Evolutionary conservation across 345 rosid genomes (phyloP), one percentile per base, ranked within the genome.

Genomic region (Reutealis trisperma): DNA sequence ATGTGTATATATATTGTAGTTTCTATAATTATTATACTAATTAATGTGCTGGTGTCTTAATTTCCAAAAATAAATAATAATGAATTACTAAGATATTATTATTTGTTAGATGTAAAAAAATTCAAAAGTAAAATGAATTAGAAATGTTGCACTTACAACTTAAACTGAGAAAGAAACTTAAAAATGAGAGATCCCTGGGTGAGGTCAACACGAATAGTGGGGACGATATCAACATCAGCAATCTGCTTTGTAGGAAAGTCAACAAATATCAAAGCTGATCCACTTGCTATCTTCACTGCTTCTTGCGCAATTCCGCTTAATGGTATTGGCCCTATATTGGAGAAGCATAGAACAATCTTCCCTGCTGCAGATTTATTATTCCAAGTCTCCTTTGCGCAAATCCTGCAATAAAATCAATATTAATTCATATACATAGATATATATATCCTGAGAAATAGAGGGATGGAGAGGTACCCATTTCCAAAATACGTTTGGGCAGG

Each of bases 141-240:
- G 27, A 55, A 15, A 32, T 52, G 30, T 18, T 64, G 61, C 5
- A 70, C 81, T 75, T 80, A 89, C 94, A 52, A 78, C 18, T 49
- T 59, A 42, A 85, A 86, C 49, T 78, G 81, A 44, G 70, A 77
- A 32, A 92, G 82, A 73, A 84, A 90, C 75, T 85, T 74, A 27
- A 75, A 75, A n/a, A 90, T 84, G 73, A 22, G 72, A 8, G 92
- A 87, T 66, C 93, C 97, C 58, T 83, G 87, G 70, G 24, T 72
- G 70, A 89, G 70, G 78, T 90, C 93, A 1, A 92, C 75, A 0
- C 83, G 89, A 57, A 89, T 77, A 0, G 90, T 87, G 8, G 97
- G 93, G 67, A 92, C 70, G 75, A 45, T 45, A 58, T 87, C 91
- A 41, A 84, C 80, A 52, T 86, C 91, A 0, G 85, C 86, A 52